These are phyloP conservation scores for Thecaphora frezii DNA, from an alignment of 1,284 basidiomycete species.

Conservation along the genomic window DNA sequence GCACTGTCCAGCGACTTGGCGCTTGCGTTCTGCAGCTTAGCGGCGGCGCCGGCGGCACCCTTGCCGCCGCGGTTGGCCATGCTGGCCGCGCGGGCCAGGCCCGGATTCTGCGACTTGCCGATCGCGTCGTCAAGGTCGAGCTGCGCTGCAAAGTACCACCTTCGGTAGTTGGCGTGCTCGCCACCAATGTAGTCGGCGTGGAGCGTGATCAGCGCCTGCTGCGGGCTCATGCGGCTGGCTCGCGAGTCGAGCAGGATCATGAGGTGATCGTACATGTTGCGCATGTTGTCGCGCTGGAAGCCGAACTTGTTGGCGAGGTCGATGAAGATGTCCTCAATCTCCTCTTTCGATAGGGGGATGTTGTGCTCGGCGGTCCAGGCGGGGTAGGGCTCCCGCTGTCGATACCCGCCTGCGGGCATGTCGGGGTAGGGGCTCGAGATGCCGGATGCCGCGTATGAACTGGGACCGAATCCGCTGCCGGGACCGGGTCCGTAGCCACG, in stretches of 20 bases:
- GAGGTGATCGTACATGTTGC: constrained; percentile 85
- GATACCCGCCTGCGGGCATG: constrained; percentile 38
- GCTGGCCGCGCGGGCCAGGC: constrained; percentile 78
- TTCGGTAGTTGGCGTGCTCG: constrained; percentile 62
- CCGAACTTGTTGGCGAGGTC: constrained; percentile 99
- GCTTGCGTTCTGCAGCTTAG: constrained; percentile 66
- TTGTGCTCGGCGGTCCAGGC: constrained; percentile 89
- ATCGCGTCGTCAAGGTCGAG: constrained; percentile 97
- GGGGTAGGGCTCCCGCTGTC: constrained; percentile 74
- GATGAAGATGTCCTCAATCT: constrained; percentile 97
- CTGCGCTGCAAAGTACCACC: constrained; percentile 98
- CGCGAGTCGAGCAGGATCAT: constrained; percentile 89
- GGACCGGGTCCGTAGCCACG: constrained; percentile 39
- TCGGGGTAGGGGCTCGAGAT: constrained; percentile 46
- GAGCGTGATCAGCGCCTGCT: constrained; percentile 84
- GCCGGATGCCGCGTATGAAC: constrained; percentile 46
- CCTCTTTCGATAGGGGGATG: constrained; percentile 94
- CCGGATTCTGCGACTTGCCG: constrained; percentile 87
- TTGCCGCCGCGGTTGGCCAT: constrained; percentile 65
- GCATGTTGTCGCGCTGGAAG: constrained; percentile 78
- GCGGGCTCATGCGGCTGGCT: constrained; percentile 81
- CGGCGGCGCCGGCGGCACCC: constrained; percentile 48
- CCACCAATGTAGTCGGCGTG: constrained; percentile 99
- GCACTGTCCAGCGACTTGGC: constrained; percentile 82
- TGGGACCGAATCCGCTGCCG: constrained; percentile 36